Percentiles rank a stretch among this genome's conserved stretches.
Evolutionary conservation across 2,329 filamentous ascomycete genomes (phyloP).

Genomic region (Colletotrichum australisinense): DNA sequence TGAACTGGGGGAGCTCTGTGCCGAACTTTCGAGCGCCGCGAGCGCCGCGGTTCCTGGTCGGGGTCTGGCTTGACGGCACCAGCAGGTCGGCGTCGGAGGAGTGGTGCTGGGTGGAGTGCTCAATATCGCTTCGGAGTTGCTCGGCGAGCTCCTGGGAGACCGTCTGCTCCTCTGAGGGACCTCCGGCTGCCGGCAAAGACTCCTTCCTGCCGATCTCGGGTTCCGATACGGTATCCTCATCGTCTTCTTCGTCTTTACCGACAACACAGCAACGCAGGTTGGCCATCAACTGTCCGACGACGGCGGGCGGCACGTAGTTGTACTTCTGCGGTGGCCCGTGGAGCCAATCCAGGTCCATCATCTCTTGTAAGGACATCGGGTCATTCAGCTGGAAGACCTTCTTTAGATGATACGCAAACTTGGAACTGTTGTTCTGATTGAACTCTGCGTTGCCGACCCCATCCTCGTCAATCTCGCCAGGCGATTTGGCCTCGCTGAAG

Average conservation of each 20-base stretch:
- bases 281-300: slow-evolving; percentile 67
- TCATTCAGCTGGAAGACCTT: slow-evolving; percentile 74
- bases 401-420: slow-evolving; percentile 64
- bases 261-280: slow-evolving; percentile 68
- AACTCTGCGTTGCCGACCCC: slow-evolving; percentile 66
- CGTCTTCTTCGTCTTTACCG: slow-evolving; percentile 40
- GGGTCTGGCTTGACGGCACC: slow-evolving; percentile 46
- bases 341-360: slow-evolving; percentile 67
- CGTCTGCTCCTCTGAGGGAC: slow-evolving; percentile 40
- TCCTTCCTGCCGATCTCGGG: slow-evolving; percentile 17
- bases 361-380: slow-evolving; percentile 61
- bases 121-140: slow-evolving; percentile 59
- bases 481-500: slow-evolving; percentile 58
- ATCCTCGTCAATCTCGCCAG: slow-evolving; percentile 58
- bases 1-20: slow-evolving; percentile 19
- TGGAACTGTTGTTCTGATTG: slow-evolving; percentile 52
- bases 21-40: slow-evolving; percentile 6
- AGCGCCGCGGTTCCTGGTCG: background rate
- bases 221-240: slow-evolving; percentile 23
- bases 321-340: slow-evolving; percentile 62
- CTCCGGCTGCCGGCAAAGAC: slow-evolving; percentile 21
- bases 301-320: slow-evolving; percentile 65
- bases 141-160: slow-evolving; percentile 64
- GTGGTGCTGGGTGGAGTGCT: slow-evolving; percentile 47
- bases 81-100: slow-evolving; percentile 41